phyloP scores from a whole-genome alignment of 805 yeast genomes.

The Metschnikowia dekortorum region DNA sequence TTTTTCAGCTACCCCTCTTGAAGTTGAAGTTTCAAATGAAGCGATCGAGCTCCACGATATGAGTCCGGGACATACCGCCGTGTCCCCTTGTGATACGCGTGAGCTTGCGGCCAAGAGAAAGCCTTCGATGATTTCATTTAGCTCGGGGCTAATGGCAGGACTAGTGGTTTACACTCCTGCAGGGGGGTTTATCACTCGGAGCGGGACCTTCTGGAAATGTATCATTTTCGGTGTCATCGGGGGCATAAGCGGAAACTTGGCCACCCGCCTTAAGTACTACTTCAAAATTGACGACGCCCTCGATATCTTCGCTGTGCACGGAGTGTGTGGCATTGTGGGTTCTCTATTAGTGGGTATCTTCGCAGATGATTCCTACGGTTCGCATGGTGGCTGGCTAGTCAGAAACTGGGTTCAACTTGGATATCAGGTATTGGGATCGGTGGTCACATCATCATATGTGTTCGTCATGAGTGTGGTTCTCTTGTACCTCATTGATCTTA shows the following conservation, averaged over 20 bases:
- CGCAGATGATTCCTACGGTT: constrained; percentile 28
- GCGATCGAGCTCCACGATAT: constrained; percentile 5
- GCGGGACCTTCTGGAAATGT: constrained; percentile 37
- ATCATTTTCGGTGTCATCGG: constrained; percentile 38
- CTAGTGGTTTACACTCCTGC: constrained; percentile 41
- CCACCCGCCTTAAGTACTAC: constrained; percentile 38
- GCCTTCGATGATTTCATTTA: constrained; percentile 35
- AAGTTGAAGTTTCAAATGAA: constrained; percentile 10
- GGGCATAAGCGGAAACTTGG: constrained; percentile 31
- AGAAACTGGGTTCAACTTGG: constrained; percentile 40
- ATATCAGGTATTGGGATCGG: constrained; percentile 36
- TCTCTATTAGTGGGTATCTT: constrained; percentile 39
- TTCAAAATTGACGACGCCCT: constrained; percentile 40
- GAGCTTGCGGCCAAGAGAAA: constrained; percentile 19
- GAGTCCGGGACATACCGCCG: background rate
- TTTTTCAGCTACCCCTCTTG: constrained; percentile 37
- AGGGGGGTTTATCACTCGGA: constrained; percentile 37
- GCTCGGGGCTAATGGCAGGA: constrained; percentile 39
- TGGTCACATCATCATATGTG: constrained; percentile 32
- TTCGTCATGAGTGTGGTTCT: constrained; percentile 29
- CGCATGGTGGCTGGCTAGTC: constrained; percentile 40
- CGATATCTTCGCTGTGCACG: constrained; percentile 43
- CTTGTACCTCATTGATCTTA: constrained; percentile 32
- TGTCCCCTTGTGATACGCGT: background rate
- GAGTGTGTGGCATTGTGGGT: constrained; percentile 38